Base-by-base conservation (phyloP, 148 eudicot genomes). In the Nepenthes gracilis region DNA sequence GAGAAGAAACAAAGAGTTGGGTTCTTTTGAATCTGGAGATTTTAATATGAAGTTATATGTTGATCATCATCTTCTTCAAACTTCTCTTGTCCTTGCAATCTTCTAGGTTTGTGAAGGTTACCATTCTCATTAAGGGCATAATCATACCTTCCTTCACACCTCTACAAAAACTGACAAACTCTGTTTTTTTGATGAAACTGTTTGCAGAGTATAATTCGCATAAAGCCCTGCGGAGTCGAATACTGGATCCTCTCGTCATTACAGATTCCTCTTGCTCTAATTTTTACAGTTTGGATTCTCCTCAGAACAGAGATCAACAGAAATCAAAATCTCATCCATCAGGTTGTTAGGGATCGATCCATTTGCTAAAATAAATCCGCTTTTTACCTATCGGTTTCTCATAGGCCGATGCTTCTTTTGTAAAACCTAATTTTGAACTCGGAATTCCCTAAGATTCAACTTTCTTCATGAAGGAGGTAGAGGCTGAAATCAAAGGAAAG, bases 241-340 rank as follows among this genome's bases (percentile, higher is more conserved):
- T 83, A 78, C 66, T 83, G 88, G 88, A 50, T 69, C 35, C 61
- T 83, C 73, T 73, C 88, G 58, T 70, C 79, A 43, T 14, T 69
- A 36, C 88, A 80, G 72, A 57, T 83, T 40, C 88, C 85, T 54
- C 77, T 83, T 34, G 85, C 88, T 33, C 54, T 83, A 48, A 34
- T 70, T 38, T 78, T 71, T 55, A 83, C 88, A 0, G 4, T 72
- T 12, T 80, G 76, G 80, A 76, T 80, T 35, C 64, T 77, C 9
- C 60, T n/a, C 68, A 65, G 62, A 56, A 71, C 64, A 35, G 62
- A 68, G 5, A 67, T 60, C 43, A 43, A 2, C 9, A 66, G 53
- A 15, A 54, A 67, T 48, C 67, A 56, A 51, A 34, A 33, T 59
- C 62, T 38, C 58, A 59, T 64, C 36, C 64, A 38, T 45, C 81